Evolutionary conservation across 345 rosid species (phyloP), one percentile per base, ranked within the genome.

Genomic region (Brassica juncea): DNA sequence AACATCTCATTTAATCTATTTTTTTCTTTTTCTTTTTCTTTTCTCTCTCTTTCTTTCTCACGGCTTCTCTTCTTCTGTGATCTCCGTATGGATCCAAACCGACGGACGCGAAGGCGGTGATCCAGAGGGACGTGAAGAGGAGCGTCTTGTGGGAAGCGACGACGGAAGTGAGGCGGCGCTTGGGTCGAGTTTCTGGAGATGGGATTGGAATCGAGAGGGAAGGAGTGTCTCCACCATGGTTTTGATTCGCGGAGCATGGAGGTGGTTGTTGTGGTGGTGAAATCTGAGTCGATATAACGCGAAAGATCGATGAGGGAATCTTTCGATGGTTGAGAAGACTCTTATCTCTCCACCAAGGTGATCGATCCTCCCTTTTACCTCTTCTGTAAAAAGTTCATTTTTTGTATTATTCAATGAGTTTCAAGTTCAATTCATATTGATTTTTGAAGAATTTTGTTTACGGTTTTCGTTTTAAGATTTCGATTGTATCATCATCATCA

Each of bases 261-360:
- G 39, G 14, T n/a, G n/a, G n/a, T n/a, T n/a, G n/a, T n/a, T n/a
- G n/a, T 59, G 9, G 30, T 25, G 32, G 15, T 10, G 14, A 68
- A 11, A 80, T 74, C 49, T 61, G n/a, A n/a, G n/a, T n/a, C n/a
- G n/a, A 61, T 58, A 52, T 61, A 61, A 68, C 61, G 79, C 62
- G 44, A 72, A n/a, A 60, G 82, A 79, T 78, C 32, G 19, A 72
- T 15, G 21, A 34, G 8, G 77, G 11, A 70, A n/a, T 19, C 28
- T 28, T 52, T 19, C 30, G 63, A 31, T 60, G 59, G 83, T 35
- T 80, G 75, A 30, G 0, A 93, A 47, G 98, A 95, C 73, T 89
- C 97, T 1, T 93, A 71, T 83, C 84, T 86, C 78, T 91, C 98
- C 55, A 88, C 97, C 76, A 94, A 89, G 91, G 99, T 87, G 57